Evolutionary conservation across 2,329 filamentous ascomycete species (phyloP), one percentile per base, ranked within the genome.

Genomic region (Gnomoniopsis sp.): DNA sequence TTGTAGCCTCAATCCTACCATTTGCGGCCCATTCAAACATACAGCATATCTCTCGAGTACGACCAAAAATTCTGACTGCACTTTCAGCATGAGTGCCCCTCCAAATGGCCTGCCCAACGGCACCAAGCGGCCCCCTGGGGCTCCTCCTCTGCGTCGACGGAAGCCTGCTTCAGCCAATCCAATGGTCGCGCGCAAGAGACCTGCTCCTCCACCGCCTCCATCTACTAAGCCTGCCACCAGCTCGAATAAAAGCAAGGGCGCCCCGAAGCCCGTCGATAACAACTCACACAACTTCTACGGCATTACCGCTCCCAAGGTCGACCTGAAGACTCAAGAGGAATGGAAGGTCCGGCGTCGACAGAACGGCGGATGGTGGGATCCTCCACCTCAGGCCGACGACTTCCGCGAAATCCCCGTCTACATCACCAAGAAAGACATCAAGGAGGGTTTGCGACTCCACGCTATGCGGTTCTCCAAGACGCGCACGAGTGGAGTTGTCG

Each of bases 401-500:
- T 87, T 87, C 67, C 74, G 66, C 15, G 79, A 82, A 44, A 80
- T 80, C 65, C 90, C 91, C 15, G 80, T 98, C 19, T 85, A 91
- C 64, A 90, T 92, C 7, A 96, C 91, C 7, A 96, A 96, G 74
- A 87, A 88, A 67, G 86, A 88, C 11, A 74, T 96, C 52, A 81
- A 90, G 57, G 88, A 95, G 65, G 90, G 89, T 6, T 77, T 96
- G 60, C 89, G 93, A 51, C 87, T 92, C 68, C 95, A 99, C 70
- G 84, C 96, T 63, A 93, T 96, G 79, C 88, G 90, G 65, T 87
- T 99, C 65, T 70, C 75, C 58, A 81, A 88, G 62, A 78, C 82
- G 53, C 86, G 86, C 66, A 80, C 79, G 63, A 76, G 69, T n/a
- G 75, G 85, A 48, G 62, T 67, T 12, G 70, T 91, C 61, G 88